Percentiles rank a stretch among this genome's conserved stretches.
These are phyloP conservation scores for Hysterium pulicare DNA, from an alignment of 2,329 filamentous ascomycete species.

Conservation along the genomic window DNA sequence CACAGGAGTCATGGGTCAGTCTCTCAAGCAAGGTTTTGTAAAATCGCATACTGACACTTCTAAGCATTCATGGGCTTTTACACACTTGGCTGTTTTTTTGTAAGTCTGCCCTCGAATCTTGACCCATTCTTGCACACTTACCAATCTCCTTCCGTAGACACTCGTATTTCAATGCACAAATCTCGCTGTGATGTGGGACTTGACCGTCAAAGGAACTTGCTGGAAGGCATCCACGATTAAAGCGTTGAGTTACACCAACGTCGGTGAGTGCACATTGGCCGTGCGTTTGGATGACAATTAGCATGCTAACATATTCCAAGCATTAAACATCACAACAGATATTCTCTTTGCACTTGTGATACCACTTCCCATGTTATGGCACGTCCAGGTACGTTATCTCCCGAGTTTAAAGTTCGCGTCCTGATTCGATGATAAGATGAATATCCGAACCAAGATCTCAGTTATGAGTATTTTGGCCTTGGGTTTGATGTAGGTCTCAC, in stretches of 20 bases:
- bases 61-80: constrained; percentile 45
- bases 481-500: constrained; percentile 40
- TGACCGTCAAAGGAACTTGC: constrained; percentile 37
- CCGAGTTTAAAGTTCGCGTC: not conserved
- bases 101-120: constrained; percentile 4
- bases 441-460: constrained; percentile 39
- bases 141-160: constrained; percentile 22
- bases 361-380: constrained; percentile 31
- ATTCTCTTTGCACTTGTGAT: constrained; percentile 42
- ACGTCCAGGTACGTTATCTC: constrained; percentile 13
- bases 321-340: constrained; percentile 42
- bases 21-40: constrained; percentile 3
- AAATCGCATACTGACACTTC: constrained; percentile 1
- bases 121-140: not conserved
- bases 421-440: constrained; percentile 43
- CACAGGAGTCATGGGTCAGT: constrained; percentile 44
- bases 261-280: constrained; percentile 19
- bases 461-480: constrained; percentile 43
- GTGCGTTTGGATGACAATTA: not conserved
- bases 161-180: constrained; percentile 50
- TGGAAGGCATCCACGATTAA: constrained; percentile 41
- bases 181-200: constrained; percentile 47
- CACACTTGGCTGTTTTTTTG: constrained; percentile 43
- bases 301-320: constrained; percentile 3
- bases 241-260: constrained; percentile 46